Percentiles rank a stretch among this genome's conserved stretches.
phyloP scores from a whole-genome alignment of 2,329 filamentous ascomycete species.

The Piedraia hortae region DNA sequence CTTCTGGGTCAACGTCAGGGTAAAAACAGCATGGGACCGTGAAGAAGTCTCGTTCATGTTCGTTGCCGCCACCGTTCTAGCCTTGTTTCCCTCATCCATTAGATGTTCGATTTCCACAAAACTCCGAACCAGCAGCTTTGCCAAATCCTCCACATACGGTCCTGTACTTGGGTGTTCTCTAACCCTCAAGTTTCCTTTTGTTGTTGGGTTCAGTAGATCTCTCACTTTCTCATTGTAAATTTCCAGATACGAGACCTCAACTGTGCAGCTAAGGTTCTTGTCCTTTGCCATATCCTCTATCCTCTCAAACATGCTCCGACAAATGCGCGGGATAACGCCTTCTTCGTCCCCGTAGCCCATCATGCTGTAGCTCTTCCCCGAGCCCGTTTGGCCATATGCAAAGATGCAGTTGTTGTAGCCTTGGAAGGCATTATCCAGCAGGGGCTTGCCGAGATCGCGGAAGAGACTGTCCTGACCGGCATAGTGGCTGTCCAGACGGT shows the following conservation, averaged over 20 bases:
- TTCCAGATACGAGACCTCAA: slow-evolving; percentile 94
- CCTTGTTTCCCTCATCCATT: slow-evolving; percentile 99
- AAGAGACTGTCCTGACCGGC: slow-evolving; percentile 79
- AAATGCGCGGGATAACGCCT: slow-evolving; percentile 90
- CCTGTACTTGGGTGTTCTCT: slow-evolving; percentile 93
- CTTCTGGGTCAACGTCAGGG: slow-evolving; percentile 83
- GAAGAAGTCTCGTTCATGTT: slow-evolving; percentile 99
- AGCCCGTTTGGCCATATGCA: slow-evolving; percentile 92
- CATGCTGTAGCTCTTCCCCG: slow-evolving; percentile 98
- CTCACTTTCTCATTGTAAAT: slow-evolving; percentile 97
- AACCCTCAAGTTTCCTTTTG: slow-evolving; percentile 88
- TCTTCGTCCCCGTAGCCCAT: slow-evolving; percentile 96
- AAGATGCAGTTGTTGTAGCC: slow-evolving; percentile 99
- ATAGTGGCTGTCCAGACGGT: slow-evolving; percentile 52
- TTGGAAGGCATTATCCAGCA: slow-evolving; percentile 92
- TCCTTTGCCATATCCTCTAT: slow-evolving; percentile 48
- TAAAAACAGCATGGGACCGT: slow-evolving; percentile 95
- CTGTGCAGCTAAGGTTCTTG: slow-evolving; percentile 58
- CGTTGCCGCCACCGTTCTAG: slow-evolving; percentile 84
- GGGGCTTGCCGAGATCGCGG: slow-evolving; percentile 59
- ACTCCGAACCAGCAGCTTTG: slow-evolving; percentile 76
- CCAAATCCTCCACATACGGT: slow-evolving; percentile 91
- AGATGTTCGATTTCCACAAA: slow-evolving; percentile 90
- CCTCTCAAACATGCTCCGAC: slow-evolving; percentile 85
- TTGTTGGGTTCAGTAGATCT: slow-evolving; percentile 80